Evolutionary conservation across 768 basidiomycete species (phyloP).

Genomic region (Coprinellus micaceus): DNA sequence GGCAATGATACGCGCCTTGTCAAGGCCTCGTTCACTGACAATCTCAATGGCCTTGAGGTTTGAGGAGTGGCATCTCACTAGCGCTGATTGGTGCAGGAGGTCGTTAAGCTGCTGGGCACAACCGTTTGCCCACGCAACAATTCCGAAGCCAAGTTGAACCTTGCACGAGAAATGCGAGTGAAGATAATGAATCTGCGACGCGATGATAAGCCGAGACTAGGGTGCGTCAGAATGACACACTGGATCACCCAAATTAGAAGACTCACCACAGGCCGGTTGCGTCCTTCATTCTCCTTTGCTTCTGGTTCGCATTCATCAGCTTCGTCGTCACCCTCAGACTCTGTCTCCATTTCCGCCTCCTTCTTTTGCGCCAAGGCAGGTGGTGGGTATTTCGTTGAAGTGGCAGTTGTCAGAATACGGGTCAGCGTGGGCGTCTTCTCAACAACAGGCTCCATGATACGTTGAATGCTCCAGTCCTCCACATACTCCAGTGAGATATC

Average conservation of each 20-base stretch:
- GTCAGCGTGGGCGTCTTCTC: conserved; percentile 5
- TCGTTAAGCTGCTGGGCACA: not conserved
- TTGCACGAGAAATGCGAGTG: not conserved
- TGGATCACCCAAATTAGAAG: not conserved
- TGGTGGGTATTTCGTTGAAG: not conserved
- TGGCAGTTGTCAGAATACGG: not conserved
- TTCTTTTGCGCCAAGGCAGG: not conserved
- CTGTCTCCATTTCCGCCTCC: too few relatives aligned
- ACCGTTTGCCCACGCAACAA: not conserved
- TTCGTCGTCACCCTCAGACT: not conserved
- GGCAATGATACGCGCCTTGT: not conserved
- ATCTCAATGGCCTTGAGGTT: not conserved
- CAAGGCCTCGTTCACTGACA: not conserved
- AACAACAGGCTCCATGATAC: conserved; percentile 2
- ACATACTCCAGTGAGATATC: conserved; percentile 6
- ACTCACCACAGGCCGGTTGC: not conserved
- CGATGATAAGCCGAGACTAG: not conserved
- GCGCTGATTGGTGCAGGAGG: not conserved
- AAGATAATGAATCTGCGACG: not conserved
- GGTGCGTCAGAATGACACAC: not conserved
- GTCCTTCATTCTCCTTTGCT: not conserved
- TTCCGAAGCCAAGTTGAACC: not conserved
- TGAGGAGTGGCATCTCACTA: not conserved
- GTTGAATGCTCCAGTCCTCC: conserved; percentile 5
- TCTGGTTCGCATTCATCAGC: not conserved